These are phyloP conservation scores for Diversispora epigaea DNA, from an alignment of 192 early-diverging fungal genomes.

Conservation along the genomic window DNA sequence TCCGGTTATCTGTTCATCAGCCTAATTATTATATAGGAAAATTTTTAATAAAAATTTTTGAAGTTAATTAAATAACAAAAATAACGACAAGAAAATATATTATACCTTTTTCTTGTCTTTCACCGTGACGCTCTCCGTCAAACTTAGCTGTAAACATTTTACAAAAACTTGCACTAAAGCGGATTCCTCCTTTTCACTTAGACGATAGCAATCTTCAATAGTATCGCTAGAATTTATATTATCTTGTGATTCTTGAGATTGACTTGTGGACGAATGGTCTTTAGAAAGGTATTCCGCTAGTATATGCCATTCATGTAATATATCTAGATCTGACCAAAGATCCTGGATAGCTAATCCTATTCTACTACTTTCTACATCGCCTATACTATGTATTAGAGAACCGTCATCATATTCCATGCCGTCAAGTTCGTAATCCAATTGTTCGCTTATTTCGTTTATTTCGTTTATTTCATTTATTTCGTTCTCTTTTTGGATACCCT, in stretches of 20 bases:
- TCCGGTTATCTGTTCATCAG: slow-evolving; percentile 41
- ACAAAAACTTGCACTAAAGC: slow-evolving; percentile 52
- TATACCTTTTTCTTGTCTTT: slow-evolving; percentile 41
- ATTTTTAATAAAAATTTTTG: neutral
- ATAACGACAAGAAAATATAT: neutral
- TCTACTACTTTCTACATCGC: slow-evolving; percentile 42
- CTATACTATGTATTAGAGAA: slow-evolving; percentile 31
- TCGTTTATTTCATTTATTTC: neutral
- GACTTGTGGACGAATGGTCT: slow-evolving; percentile 34
- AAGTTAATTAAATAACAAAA: neutral
- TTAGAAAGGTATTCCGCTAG: slow-evolving; percentile 52
- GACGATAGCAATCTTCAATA: slow-evolving; percentile 42
- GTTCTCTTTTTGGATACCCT: slow-evolving; percentile 13
- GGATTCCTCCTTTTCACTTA: slow-evolving; percentile 57
- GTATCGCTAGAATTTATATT: neutral
- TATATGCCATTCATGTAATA: slow-evolving; percentile 49
- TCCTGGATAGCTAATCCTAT: slow-evolving; percentile 43
- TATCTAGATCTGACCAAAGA: slow-evolving; percentile 42
- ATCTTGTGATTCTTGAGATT: neutral
- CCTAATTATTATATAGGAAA: slow-evolving; percentile 15
- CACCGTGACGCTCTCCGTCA: slow-evolving; percentile 31
- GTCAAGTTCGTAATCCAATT: neutral
- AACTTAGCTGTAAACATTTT: slow-evolving; percentile 40
- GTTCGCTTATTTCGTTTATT: neutral
- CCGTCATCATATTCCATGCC: slow-evolving; percentile 17